phyloP scores from a whole-genome alignment of 108 stramenopile genomes.

The Phaeodactylum tricornutum region DNA sequence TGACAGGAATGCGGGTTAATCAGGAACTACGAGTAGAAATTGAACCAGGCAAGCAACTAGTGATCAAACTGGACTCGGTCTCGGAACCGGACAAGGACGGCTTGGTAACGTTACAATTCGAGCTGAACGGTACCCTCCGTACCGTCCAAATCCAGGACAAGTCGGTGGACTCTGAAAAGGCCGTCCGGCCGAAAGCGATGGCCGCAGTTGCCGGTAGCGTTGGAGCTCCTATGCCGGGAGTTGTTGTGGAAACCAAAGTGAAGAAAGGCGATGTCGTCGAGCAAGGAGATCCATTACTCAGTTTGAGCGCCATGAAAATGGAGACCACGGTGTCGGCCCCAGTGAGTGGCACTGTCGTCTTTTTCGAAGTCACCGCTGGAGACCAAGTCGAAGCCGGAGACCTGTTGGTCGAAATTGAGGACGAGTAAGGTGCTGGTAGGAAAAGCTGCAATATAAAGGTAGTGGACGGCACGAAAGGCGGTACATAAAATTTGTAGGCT shows the following conservation, averaged over 20 bases:
- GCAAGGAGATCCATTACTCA: slow-evolving; percentile 81
- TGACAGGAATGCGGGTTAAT: slow-evolving; percentile 86
- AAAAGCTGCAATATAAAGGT: no score
- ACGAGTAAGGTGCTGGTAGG: no score
- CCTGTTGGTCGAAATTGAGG: slow-evolving; percentile 83
- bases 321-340: slow-evolving; percentile 88
- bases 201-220: slow-evolving; percentile 55
- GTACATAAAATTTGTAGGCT: no score
- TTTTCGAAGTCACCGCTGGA: slow-evolving; percentile 72
- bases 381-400: slow-evolving; percentile 86
- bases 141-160: slow-evolving; percentile 64
- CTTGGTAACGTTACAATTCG: slow-evolving; percentile 80
- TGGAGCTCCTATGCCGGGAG: slow-evolving; percentile 94
- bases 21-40: slow-evolving; percentile 69
- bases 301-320: slow-evolving; percentile 97
- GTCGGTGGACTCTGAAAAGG: slow-evolving; percentile 23
- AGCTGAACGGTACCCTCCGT: slow-evolving; percentile 89
- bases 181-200: slow-evolving; percentile 48
- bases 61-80: slow-evolving; percentile 65
- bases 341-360: slow-evolving; percentile 62
- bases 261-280: slow-evolving; percentile 79
- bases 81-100: slow-evolving; percentile 63
- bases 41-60: slow-evolving; percentile 77
- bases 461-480: no score
- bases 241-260: slow-evolving; percentile 87